Conservation (phyloP, 2,329 filamentous ascomycete species). For the Sphaerostilbella broomeana region DNA sequence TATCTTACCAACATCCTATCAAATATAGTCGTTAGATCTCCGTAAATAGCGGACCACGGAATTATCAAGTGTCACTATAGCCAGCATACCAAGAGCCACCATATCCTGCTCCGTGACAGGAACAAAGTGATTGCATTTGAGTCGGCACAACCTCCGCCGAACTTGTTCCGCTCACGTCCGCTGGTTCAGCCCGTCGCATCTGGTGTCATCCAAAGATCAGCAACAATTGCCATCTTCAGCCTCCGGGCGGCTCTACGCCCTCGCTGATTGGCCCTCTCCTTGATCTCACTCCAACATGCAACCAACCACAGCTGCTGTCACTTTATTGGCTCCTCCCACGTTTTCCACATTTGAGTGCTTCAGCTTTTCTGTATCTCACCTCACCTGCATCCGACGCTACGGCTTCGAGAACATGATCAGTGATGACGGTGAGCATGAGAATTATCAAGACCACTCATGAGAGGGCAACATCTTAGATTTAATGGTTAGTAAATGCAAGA, state of each 20-base stretch:
- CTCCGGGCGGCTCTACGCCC: constrained; percentile 15
- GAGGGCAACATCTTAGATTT: too few relatives aligned
- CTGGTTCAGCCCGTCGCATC: not conserved
- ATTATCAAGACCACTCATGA: not conserved
- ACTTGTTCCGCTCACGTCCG: too few relatives aligned
- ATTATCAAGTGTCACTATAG: too few relatives aligned
- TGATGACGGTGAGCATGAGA: too few relatives aligned
- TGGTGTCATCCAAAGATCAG: not conserved
- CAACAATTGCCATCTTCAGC: constrained; percentile 13
- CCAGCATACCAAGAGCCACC: too few relatives aligned
- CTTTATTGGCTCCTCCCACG: not conserved
- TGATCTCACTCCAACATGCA: not conserved
- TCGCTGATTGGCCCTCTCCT: constrained; percentile 12
- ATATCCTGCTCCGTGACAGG: too few relatives aligned
- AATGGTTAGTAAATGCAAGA: too few relatives aligned
- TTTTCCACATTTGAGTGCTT: not conserved
- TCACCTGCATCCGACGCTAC: constrained; percentile 1
- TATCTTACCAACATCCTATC: too few relatives aligned
- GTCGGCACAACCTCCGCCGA: too few relatives aligned
- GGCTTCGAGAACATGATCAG: constrained; percentile 1
- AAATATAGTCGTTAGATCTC: too few relatives aligned
- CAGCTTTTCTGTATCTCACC: constrained; percentile 4
- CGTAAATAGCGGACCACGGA: too few relatives aligned
- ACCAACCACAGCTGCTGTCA: constrained; percentile 10
- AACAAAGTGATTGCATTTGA: too few relatives aligned